Conservation (phyloP, 2,329 filamentous ascomycete species). For the Exserohilum turcica region DNA sequence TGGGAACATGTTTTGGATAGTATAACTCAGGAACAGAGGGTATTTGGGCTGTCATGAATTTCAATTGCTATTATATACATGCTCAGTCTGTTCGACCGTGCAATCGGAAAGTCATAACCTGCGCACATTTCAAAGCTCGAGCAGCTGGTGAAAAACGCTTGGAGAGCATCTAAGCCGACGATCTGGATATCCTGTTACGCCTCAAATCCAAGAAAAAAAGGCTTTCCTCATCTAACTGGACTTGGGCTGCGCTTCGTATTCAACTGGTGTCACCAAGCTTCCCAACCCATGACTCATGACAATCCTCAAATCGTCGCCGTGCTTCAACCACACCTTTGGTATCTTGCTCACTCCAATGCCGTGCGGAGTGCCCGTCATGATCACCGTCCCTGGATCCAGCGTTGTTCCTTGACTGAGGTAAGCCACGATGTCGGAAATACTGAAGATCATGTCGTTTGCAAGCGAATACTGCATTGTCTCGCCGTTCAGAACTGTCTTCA, state of each 20-base stretch:
- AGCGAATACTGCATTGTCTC: slow-evolving; percentile 49
- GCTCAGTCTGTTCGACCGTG: too few species aligned
- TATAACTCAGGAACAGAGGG: slow-evolving; percentile 21
- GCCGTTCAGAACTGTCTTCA: slow-evolving; percentile 54
- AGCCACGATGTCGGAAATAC: slow-evolving; percentile 49
- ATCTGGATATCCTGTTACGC: background rate
- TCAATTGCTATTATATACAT: too few species aligned
- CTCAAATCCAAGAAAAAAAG: background rate
- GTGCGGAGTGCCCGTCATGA: slow-evolving; percentile 54
- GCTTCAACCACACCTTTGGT: slow-evolving; percentile 48
- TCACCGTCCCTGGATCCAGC: slow-evolving; percentile 50
- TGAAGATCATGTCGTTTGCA: slow-evolving; percentile 55
- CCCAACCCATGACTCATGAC: slow-evolving; percentile 38
- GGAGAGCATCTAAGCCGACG: background rate
- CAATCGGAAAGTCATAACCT: too few species aligned
- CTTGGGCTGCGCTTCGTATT: slow-evolving; percentile 16
- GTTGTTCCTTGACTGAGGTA: slow-evolving; percentile 50
- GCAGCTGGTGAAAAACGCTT: too few species aligned
- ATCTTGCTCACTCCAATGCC: slow-evolving; percentile 52
- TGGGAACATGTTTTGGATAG: slow-evolving; percentile 26
- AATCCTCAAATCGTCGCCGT: slow-evolving; percentile 50
- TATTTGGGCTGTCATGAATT: slow-evolving; percentile 1
- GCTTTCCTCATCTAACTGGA: background rate
- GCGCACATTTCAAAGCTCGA: too few species aligned
- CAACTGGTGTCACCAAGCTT: slow-evolving; percentile 23